Base-by-base conservation (phyloP, 306 rosid genomes). In the Sechiopsis laciniata region DNA sequence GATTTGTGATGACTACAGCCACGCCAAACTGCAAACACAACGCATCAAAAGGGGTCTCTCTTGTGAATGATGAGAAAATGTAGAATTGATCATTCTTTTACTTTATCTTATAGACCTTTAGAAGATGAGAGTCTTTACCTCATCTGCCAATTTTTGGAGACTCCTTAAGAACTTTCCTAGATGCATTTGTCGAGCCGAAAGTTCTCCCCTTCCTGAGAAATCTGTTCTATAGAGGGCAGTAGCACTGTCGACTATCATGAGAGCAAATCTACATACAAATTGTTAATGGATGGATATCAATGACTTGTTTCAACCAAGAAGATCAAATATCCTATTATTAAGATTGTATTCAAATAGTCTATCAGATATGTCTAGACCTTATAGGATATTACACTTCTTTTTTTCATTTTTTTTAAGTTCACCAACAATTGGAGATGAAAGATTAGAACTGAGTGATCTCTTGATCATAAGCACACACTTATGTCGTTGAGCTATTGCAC, bases 141-240 rank as follows among this genome's bases (percentile, higher is more conserved):
- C 98, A 57, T 93, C 98, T 60, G 98, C 98, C 73, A 93, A 59
- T 80, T 91, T 94, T 80, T 91, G 99, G 84, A 91, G 99, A 72
- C 99, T 88, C 24, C 96, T 82, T 48, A 94, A 85, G 83, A 94
- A 94, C 84, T 94, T 94, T 0, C 90, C 99, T 52, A 94, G 90
- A 85, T 94, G 97, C 99, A 94, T 94, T 79, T 94, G 99, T 52
- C 97, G 87, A 12, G 99, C 99, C 17, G 99, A 94, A 79, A 94
- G 99, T 81, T 94, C 99, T 52, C 99, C 97, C 60, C 99, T 85
- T 76, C 99, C 99, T 0, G 95, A 89, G 79, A 89, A 94, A 81
- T 94, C 99, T 16, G 97, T 94, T 82, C 99, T 86, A 76, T 94
- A 94, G 45, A 94, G 97, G 29, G 99, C 99, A 65, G 99, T 94